Evolutionary conservation across 352 stramenopile species (phyloP).

Genomic region (Pythium apleroticum): DNA sequence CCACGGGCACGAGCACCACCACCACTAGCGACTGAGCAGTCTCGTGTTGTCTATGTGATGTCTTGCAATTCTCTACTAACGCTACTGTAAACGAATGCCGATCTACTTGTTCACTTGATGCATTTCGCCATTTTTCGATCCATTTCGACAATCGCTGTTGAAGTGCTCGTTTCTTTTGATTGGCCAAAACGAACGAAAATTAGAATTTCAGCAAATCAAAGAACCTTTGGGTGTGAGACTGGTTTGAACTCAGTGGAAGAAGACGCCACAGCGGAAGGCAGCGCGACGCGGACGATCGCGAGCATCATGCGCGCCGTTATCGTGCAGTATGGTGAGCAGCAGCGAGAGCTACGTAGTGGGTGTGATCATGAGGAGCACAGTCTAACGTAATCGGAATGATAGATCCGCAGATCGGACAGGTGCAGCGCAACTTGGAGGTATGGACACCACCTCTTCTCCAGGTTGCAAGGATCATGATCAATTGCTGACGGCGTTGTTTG

Average conservation of each 20-base stretch:
- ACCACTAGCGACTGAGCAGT: conserved; percentile 9
- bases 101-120: not conserved
- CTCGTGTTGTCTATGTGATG: not conserved
- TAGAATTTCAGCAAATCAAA: not conserved
- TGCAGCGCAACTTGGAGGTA: conserved; percentile 73
- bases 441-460: no score
- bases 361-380: not conserved
- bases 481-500: not conserved
- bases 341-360: not conserved
- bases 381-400: not conserved
- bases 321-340: conserved; percentile 70
- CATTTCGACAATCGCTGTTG: not conserved
- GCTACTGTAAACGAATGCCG: conserved; percentile 1
- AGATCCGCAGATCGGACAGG: conserved; percentile 71
- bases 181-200: not conserved
- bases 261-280: not conserved
- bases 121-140: not conserved
- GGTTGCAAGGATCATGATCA: not conserved
- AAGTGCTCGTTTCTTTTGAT: not conserved
- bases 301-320: conserved; percentile 63
- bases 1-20: conserved; percentile 10
- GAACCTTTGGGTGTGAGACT: no score
- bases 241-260: not conserved
- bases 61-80: not conserved
- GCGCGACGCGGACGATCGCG: not conserved